A percentile compares a stretch with the other conserved stretches of the same genome.
Conservation (phyloP, 768 basidiomycete species). For the Hortiboletus flavorubellus region DNA sequence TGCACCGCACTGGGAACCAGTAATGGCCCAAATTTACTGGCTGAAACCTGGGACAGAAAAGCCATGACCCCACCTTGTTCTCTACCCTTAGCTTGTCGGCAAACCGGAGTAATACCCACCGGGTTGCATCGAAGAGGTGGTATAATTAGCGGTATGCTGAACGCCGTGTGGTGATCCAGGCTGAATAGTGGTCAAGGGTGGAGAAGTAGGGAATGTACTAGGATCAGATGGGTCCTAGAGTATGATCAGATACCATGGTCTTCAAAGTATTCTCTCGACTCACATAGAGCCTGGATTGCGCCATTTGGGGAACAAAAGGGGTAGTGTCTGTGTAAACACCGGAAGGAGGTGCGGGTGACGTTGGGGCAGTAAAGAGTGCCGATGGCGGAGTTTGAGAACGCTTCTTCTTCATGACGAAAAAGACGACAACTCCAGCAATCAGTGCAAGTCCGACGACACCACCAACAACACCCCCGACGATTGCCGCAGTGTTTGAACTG, state of each 20-base stretch:
- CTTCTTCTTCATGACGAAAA: slow-evolving; percentile 34
- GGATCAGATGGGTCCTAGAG: slow-evolving; percentile 37
- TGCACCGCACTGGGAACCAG: no score
- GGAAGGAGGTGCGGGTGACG: not conserved
- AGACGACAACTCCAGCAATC: slow-evolving; percentile 37
- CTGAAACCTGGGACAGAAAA: not conserved
- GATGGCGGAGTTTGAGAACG: slow-evolving; percentile 24
- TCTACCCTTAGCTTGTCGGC: slow-evolving; percentile 22
- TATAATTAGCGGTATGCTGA: slow-evolving; percentile 7
- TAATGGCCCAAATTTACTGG: no score
- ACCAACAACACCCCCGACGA: slow-evolving; percentile 62
- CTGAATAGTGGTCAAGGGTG: slow-evolving; percentile 14
- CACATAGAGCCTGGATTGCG: slow-evolving; percentile 31
- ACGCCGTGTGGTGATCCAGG: slow-evolving; percentile 5
- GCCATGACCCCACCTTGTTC: no score
- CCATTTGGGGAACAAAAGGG: slow-evolving; percentile 17
- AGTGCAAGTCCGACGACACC: slow-evolving; percentile 53
- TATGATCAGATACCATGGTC: slow-evolving; percentile 1
- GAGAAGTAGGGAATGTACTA: slow-evolving; percentile 33
- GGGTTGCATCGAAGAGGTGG: slow-evolving; percentile 8
- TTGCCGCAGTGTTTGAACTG: slow-evolving; percentile 47
- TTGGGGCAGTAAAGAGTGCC: slow-evolving; percentile 5
- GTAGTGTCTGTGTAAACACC: slow-evolving; percentile 7
- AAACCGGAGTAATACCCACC: slow-evolving; percentile 22
- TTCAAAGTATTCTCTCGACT: slow-evolving; percentile 3